Evolutionary conservation across 352 stramenopile genomes (phyloP).

Genomic region (Globisporangium cederbergense): DNA sequence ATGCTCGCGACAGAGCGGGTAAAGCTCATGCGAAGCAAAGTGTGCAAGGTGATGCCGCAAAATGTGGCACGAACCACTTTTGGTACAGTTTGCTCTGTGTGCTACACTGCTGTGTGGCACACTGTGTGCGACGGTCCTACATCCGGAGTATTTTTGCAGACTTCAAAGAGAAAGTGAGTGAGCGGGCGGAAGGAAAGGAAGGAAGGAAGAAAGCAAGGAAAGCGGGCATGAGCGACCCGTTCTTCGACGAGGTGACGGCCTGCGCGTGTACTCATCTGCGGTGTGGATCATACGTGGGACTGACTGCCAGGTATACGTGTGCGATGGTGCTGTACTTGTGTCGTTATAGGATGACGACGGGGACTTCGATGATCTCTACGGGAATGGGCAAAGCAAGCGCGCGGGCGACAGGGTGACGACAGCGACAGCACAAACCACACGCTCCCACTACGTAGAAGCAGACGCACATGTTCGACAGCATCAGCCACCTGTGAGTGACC

Average conservation of each 20-base stretch:
- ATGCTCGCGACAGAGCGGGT: too few species aligned
- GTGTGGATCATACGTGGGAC: not conserved
- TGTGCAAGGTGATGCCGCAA: not conserved
- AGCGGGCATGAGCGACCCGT: constrained; percentile 35
- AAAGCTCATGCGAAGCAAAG: too few species aligned
- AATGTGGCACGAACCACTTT: not conserved
- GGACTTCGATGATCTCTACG: constrained; percentile 79
- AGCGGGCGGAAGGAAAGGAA: not conserved
- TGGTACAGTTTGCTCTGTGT: too few species aligned
- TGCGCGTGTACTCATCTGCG: not conserved
- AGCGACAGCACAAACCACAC: not conserved
- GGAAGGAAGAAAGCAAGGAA: not conserved
- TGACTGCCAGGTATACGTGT: not conserved
- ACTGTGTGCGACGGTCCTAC: not conserved
- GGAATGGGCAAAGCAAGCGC: constrained; percentile 41
- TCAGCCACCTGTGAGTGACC: not conserved
- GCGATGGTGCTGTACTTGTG: not conserved
- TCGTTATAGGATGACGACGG: constrained; percentile 49
- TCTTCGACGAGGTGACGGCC: constrained; percentile 38
- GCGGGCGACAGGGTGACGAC: constrained; percentile 2
- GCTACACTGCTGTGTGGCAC: not conserved
- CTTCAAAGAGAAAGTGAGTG: constrained; percentile 15
- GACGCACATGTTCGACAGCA: not conserved
- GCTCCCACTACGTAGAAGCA: not conserved
- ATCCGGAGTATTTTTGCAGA: not conserved